Percentiles rank a stretch among this genome's conserved stretches.
Evolutionary conservation across 306 rosid genomes (phyloP).

Genomic region (Purshia tridentata): DNA sequence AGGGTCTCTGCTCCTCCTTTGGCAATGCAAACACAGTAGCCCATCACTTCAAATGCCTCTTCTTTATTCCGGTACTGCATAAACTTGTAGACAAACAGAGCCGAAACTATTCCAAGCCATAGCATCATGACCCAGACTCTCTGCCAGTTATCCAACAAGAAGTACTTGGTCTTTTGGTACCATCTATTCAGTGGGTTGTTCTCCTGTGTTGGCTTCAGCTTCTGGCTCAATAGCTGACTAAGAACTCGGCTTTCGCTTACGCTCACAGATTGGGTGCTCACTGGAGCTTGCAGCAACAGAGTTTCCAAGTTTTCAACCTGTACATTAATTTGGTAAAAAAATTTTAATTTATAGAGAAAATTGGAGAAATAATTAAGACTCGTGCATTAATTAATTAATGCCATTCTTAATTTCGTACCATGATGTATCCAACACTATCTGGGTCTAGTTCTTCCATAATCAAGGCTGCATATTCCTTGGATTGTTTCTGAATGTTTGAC

Average conservation of each 20-base stretch:
- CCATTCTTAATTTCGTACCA: conserved; percentile 38
- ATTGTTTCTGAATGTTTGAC: conserved; percentile 49
- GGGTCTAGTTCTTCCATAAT: conserved; percentile 71
- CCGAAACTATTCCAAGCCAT: conserved; percentile 38
- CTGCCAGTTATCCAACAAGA: conserved; percentile 51
- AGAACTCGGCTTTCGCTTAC: conserved; percentile 47
- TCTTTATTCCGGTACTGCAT: conserved; percentile 40
- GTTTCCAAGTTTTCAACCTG: conserved; percentile 50
- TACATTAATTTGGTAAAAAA: too few species aligned
- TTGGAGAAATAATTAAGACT: too few species aligned
- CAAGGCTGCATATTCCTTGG: conserved; percentile 54
- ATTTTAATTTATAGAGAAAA: too few species aligned
- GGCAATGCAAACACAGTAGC: conserved; percentile 55
- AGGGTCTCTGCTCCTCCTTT: conserved; percentile 68
- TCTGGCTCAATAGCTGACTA: conserved; percentile 56
- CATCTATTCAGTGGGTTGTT: conserved; percentile 31
- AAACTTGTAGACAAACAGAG: conserved; percentile 51
- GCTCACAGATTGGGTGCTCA: conserved; percentile 39
- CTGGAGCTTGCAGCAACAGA: conserved; percentile 52
- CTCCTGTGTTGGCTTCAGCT: conserved; percentile 50
- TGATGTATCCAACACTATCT: conserved; percentile 48
- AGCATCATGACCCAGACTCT: conserved; percentile 54
- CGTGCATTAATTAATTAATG: neutral
- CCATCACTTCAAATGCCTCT: conserved; percentile 47
- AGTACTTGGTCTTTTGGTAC: conserved; percentile 39